Percentiles rank a stretch among this genome's conserved stretches.
Evolutionary conservation across 306 rosid species (phyloP).

Genomic region (Rosa chinensis): DNA sequence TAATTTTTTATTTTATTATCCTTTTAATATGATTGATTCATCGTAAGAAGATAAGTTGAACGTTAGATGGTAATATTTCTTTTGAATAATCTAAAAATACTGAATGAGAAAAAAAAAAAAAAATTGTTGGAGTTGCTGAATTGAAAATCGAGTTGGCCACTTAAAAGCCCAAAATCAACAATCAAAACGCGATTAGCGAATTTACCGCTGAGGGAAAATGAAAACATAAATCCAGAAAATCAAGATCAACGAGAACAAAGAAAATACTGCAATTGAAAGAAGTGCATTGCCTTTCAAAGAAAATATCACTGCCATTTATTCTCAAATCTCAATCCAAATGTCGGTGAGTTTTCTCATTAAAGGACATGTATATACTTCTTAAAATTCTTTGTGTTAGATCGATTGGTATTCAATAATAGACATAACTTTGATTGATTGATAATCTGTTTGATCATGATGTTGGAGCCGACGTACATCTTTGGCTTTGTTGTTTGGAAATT

Average conservation of each 20-base stretch:
- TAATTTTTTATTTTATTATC: no score
- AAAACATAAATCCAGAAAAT: neutral
- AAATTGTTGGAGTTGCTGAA: neutral
- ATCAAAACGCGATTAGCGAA: conserved; percentile 11
- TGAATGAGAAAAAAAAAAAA: neutral
- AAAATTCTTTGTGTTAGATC: conserved; percentile 3
- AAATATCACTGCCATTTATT: neutral
- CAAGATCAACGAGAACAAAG: neutral
- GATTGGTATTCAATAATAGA: neutral
- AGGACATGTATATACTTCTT: neutral
- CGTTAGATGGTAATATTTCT: neutral
- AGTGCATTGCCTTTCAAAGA: neutral
- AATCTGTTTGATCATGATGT: neutral
- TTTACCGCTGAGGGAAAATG: conserved; percentile 18
- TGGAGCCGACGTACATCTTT: neutral
- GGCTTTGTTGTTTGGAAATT: neutral
- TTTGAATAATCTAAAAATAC: no score
- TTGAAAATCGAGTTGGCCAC: neutral
- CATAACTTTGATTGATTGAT: neutral
- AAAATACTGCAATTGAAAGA: neutral
- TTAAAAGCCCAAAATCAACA: neutral
- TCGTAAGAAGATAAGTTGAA: no score
- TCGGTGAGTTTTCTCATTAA: conserved; percentile 40
- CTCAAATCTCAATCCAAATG: conserved; percentile 35
- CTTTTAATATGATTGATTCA: neutral